These are phyloP conservation scores for Colletotrichum tofieldiae DNA, from an alignment of 2,329 filamentous ascomycete genomes.

Conservation along the genomic window DNA sequence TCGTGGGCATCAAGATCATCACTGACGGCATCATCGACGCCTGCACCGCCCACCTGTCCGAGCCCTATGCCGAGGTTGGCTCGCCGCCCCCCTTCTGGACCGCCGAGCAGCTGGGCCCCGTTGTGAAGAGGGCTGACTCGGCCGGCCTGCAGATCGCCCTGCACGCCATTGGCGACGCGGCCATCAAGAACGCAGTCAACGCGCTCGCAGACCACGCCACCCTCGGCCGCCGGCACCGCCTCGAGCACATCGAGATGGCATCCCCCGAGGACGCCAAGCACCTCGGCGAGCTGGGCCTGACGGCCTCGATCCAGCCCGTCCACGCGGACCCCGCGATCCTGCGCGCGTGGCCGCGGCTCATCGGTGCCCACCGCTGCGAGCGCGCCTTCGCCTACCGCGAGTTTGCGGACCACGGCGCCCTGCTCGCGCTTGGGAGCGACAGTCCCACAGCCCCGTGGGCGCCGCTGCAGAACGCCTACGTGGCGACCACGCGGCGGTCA, in stretches of 20 bases:
- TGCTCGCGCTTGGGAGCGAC: conserved; percentile 67
- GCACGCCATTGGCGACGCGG: conserved; percentile 72
- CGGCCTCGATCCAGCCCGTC: conserved; percentile 65
- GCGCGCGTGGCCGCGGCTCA: conserved; percentile 67
- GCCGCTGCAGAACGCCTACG: conserved; percentile 65
- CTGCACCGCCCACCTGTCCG: conserved; percentile 69
- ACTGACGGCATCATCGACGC: conserved; percentile 72
- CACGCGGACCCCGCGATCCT: conserved; percentile 70
- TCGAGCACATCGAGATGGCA: conserved; percentile 72
- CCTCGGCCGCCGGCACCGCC: conserved; percentile 65
- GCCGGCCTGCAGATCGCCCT: conserved; percentile 69
- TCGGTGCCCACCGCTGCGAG: conserved; percentile 64
- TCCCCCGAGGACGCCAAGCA: conserved; percentile 64
- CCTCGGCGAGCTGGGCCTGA: conserved; percentile 67
- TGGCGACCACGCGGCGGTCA: conserved; percentile 66
- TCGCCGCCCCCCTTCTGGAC: conserved; percentile 67
- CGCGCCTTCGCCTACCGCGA: conserved; percentile 72
- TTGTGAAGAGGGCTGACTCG: conserved; percentile 64
- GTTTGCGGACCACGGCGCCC: conserved; percentile 65
- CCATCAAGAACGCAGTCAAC: conserved; percentile 66
- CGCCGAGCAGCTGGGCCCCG: conserved; percentile 62
- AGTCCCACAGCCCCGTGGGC: conserved; percentile 67
- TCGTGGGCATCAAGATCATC: conserved; percentile 73
- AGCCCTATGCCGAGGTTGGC: conserved; percentile 66
- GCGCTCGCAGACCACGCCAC: conserved; percentile 56